Percentiles rank a stretch among this genome's conserved stretches.
Conservation (phyloP, 305 asterid species). For the Fraxinus greggii region DNA sequence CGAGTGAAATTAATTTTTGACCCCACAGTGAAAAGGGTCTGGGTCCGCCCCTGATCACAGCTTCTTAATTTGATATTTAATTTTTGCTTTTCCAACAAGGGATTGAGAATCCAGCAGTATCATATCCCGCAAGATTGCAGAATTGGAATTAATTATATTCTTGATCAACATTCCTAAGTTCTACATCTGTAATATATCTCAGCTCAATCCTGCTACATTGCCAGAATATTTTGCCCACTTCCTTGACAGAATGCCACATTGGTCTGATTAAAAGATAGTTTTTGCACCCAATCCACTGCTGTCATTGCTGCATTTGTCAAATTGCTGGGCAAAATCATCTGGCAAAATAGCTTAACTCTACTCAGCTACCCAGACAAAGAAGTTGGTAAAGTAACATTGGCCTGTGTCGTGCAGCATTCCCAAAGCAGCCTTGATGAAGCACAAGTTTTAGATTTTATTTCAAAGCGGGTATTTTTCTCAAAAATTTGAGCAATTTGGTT, state of each 20-base stretch:
- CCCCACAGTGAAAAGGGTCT: no score
- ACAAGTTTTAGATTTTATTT: slow-evolving; percentile 42
- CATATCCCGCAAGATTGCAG: neutral
- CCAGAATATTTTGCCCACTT: no score
- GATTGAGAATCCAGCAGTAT: neutral
- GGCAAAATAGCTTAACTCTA: neutral
- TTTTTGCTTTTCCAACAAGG: neutral
- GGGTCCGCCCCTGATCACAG: no score
- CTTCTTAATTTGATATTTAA: neutral
- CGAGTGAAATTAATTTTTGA: no score
- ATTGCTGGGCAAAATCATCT: no score
- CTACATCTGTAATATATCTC: neutral
- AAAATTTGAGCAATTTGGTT: neutral
- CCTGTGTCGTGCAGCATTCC: slow-evolving; percentile 44
- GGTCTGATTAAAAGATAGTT: no score
- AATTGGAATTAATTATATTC: neutral
- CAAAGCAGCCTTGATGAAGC: slow-evolving; percentile 30
- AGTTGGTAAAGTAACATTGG: slow-evolving; percentile 59
- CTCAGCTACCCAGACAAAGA: slow-evolving; percentile 51
- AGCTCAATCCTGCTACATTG: no score
- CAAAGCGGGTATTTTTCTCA: slow-evolving; percentile 37
- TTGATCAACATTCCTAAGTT: neutral
- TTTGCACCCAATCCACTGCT: no score
- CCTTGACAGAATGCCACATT: no score
- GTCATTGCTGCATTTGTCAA: no score